A percentile compares a stretch with the other conserved stretches of the same genome.
phyloP scores from a whole-genome alignment of 2,329 filamentous ascomycete genomes.

The Periconia sp. region DNA sequence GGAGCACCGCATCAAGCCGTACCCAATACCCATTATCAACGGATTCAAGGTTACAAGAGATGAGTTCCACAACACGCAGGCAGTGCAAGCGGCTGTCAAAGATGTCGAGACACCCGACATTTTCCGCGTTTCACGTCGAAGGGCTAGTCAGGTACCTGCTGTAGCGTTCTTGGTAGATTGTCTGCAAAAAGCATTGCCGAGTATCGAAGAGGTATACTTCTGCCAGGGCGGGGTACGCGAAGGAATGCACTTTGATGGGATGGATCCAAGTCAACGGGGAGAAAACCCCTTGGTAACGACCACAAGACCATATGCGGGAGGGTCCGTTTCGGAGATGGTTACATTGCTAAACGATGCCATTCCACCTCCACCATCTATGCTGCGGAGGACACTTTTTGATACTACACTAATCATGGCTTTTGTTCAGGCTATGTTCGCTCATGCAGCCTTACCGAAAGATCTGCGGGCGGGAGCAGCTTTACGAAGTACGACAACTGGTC shows the following conservation, averaged over 20 bases:
- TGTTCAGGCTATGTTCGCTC: constrained; percentile 63
- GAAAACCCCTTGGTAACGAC: constrained; percentile 71
- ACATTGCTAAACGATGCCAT: constrained; percentile 59
- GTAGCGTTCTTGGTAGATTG: constrained; percentile 81
- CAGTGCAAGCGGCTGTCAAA: constrained; percentile 50
- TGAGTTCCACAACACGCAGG: constrained; percentile 64
- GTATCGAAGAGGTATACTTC: constrained; percentile 75
- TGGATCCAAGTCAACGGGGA: constrained; percentile 65
- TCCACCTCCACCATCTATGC: constrained; percentile 18
- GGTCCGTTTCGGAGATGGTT: constrained; percentile 55
- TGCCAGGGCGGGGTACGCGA: constrained; percentile 88
- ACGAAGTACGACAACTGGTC: constrained; percentile 72
- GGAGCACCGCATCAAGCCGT: constrained; percentile 73
- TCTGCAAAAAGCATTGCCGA: constrained; percentile 71
- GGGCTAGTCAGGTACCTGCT: constrained; percentile 82
- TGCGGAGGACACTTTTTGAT: constrained; percentile 49
- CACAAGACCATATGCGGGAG: constrained; percentile 59
- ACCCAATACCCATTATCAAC: constrained; percentile 83
- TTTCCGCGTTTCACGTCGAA: constrained; percentile 80
- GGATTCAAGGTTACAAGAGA: constrained; percentile 71
- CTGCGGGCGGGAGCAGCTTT: constrained; percentile 68
- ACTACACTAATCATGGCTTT: constrained; percentile 60
- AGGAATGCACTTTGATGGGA: constrained; percentile 76
- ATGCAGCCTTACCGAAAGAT: constrained; percentile 52
- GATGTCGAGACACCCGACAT: constrained; percentile 46